Percentiles rank a stretch among this genome's conserved stretches.
Evolutionary conservation across 345 rosid species (phyloP).

Genomic region (Salix koriyanagi): DNA sequence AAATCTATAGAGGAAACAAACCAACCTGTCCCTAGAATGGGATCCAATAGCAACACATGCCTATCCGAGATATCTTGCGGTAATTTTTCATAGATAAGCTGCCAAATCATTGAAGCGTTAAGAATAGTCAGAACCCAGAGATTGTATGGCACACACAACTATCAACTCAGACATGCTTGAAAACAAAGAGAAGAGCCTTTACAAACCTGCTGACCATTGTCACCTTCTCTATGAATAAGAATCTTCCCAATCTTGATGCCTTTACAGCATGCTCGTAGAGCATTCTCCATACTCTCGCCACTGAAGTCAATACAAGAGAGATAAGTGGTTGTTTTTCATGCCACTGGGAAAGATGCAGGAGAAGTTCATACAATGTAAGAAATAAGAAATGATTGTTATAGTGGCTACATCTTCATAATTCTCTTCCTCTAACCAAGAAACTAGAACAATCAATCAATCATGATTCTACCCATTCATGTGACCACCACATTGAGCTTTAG

Average conservation of each 20-base stretch:
- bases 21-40: conserved; percentile 94
- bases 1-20: not conserved
- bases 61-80: conserved; percentile 88
- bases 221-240: conserved; percentile 95
- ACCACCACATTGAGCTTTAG: not conserved
- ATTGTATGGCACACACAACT: not conserved
- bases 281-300: conserved; percentile 99
- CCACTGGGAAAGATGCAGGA: not conserved
- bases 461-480: not conserved
- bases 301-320: conserved; percentile 33
- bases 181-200: conserved; percentile 5
- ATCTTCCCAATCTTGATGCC: conserved; percentile 97
- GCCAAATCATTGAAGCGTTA: conserved; percentile 19
- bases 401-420: not conserved
- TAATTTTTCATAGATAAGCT: conserved; percentile 91
- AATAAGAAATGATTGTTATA: not conserved
- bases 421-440: not conserved
- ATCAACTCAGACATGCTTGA: not conserved
- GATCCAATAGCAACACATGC: conserved; percentile 89
- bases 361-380: not conserved
- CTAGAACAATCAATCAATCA: not conserved
- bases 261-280: conserved; percentile 95
- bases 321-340: conserved; percentile 4
- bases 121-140: conserved; percentile 9
- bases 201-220: conserved; percentile 89